Base-by-base conservation (phyloP, 208 protist species). In the Leishmania turanica region DNA sequence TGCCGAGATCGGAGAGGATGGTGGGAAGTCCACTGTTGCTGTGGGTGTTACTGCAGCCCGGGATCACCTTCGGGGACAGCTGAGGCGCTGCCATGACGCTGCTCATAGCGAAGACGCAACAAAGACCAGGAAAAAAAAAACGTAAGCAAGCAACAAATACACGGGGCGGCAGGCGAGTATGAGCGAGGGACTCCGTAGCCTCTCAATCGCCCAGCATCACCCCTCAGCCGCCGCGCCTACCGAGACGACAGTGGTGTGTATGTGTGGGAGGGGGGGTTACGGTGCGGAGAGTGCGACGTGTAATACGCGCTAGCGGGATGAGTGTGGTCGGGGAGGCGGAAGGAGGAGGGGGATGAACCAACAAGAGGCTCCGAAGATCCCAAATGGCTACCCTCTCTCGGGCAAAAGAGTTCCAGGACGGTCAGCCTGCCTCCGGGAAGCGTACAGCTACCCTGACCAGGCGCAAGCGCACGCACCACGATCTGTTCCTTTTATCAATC, bases 41-140 rank as follows among this genome's bases (percentile, higher is more conserved):
- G 77, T 79, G 65, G 69, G 79, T 77, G 74, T 72, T 77, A 17
- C 80, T 78, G 65, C 79, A 81, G 9, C 85, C 85, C 21, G 82
- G 79, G 21, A 89, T 84, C 42, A 89, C 82, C 80, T 89, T 89
- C 13, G 85, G 66, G 9, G 70, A 82, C 21, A 85, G 77, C n/a
- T 42, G 72, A 17, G 62, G 82, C 47, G 64, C 62, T 21, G 40
- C 72, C 40, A 72, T 75, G 56, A 31, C n/a, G 49, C 31, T 17
- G 58, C 19, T 74, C 64, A 80, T 80, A 34, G 45, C 21, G 60
- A 34, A 8, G 15, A 24, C 47, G 31, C 51, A 56, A 42, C 31
- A 47, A 27, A 11, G 40, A 72, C 3, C 3, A 62, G 15, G 31
- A 47, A 47, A n/a, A 37, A n/a, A 37, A 19, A 27, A 62, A 27